phyloP scores from a whole-genome alignment of 2,329 filamentous ascomycete species.

The Pseudogymnoascus sp. region DNA sequence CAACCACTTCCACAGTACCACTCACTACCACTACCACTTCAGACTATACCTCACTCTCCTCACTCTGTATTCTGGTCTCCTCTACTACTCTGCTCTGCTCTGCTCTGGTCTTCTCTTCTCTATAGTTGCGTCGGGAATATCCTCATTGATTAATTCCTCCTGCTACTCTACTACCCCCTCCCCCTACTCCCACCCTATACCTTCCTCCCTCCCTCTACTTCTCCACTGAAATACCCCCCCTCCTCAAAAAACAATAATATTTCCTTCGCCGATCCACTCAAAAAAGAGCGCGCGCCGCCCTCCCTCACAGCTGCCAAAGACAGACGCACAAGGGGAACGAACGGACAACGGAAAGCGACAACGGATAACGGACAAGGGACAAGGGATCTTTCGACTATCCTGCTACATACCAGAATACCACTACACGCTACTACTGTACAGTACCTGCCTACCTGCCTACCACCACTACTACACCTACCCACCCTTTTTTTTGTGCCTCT shows the following conservation, averaged over 20 bases:
- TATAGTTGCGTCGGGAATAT: not conserved
- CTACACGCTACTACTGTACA: not conserved
- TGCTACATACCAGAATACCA: not conserved
- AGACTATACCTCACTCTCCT: not conserved
- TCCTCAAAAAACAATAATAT: not conserved
- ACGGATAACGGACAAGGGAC: not conserved
- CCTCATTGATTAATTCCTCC: not conserved
- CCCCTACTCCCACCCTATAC: not conserved
- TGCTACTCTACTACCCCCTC: not conserved
- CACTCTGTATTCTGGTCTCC: not conserved
- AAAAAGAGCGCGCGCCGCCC: not conserved
- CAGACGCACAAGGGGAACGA: not conserved
- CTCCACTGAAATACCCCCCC: not conserved
- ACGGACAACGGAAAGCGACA: not conserved
- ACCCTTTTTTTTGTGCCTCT: conserved; percentile 1
- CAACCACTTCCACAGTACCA: not conserved
- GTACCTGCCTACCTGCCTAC: not conserved
- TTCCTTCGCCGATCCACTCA: not conserved
- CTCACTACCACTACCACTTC: not conserved
- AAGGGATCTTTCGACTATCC: not conserved
- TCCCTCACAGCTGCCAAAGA: not conserved
- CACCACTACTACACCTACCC: not conserved
- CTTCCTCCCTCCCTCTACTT: not conserved
- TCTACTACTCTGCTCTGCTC: no score
- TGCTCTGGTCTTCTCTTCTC: not conserved